Base-by-base conservation (phyloP, 129 eudicot species). In the Tanacetum coccineum region DNA sequence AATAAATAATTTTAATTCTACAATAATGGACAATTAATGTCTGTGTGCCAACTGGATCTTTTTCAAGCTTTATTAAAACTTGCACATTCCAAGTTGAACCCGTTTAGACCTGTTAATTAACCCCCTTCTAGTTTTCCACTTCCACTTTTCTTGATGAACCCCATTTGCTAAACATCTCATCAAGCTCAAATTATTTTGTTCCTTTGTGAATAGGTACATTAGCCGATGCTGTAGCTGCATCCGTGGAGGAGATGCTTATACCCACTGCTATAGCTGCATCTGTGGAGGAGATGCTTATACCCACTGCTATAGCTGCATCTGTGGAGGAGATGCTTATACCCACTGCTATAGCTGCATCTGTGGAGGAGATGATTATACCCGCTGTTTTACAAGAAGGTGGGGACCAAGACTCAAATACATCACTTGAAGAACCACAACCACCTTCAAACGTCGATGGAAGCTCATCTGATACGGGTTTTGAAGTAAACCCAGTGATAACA, bases 361-460 rank as follows among this genome's bases (percentile, higher is more conserved):
- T 49, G 49, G 61, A 67, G 44, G 60, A 55, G 4, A 21, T 5
- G 39, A 55, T 40, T 55, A 39, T 56, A 9, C 40, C 72, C 2
- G 17, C 6, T 42, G 18, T 18, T n/a, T 18, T 66, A 18, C 59
- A 55, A 42, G 78, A 74, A 73, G 40, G 53, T 19, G 69, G 22
- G 52, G 70, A 40, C 77, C 64, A 64, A 42, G 58, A 73, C 46
- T 20, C 47, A 3, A 26, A 53, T 46, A 47, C 56, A 19, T 73
- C 63, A 22, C 36, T 28, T 30, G 66, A 74, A 74, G 75, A 71
- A 49, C 67, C 48, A 17, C 49, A 17, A 26, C 62, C 14, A 57
- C 61, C 64, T 21, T 64, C 21, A 40, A 73, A 73, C 64, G 47
- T 56, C 42, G 77, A 73, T 40, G 47, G 64, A 40, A 44, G 64